These are phyloP conservation scores for Irpex sp. DNA, from an alignment of 1,284 basidiomycete genomes.

Conservation along the genomic window DNA sequence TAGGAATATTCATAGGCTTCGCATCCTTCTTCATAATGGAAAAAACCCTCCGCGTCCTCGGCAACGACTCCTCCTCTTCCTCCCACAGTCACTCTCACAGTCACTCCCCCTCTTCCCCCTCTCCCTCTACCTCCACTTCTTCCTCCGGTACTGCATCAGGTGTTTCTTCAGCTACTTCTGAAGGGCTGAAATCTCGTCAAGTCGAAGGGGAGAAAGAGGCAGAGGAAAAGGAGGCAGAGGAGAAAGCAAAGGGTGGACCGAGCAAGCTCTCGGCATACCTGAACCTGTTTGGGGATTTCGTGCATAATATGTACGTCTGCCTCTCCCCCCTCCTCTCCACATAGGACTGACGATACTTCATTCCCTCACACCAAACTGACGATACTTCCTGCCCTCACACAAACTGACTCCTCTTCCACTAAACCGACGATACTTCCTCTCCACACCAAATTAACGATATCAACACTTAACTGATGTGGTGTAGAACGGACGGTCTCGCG, in stretches of 20 bases:
- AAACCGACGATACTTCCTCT: no score
- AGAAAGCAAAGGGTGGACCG: constrained; percentile 38
- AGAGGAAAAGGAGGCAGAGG: constrained; percentile 21
- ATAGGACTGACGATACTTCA: no score
- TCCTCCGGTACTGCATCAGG: constrained; percentile 28
- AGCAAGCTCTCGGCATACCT: constrained; percentile 85
- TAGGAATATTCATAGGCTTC: constrained; percentile 81
- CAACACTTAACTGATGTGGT: neutral
- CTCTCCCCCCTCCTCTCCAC: no score
- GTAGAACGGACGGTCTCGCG: no score
- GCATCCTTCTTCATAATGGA: constrained; percentile 87
- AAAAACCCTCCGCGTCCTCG: constrained; percentile 79
- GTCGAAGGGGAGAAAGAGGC: constrained; percentile 21
- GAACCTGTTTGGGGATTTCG: constrained; percentile 88
- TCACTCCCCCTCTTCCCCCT: no score
- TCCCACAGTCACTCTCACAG: constrained; percentile 39
- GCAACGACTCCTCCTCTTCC: constrained; percentile 48
- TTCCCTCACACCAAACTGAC: neutral
- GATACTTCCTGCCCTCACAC: neutral
- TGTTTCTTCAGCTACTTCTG: constrained; percentile 21
- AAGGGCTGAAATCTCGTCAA: constrained; percentile 25
- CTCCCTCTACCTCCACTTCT: neutral
- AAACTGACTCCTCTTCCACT: no score
- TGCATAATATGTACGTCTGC: constrained; percentile 70
- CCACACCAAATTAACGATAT: neutral